Conservation (phyloP, 148 eudicot species). For the Amaranthus cruentus region DNA sequence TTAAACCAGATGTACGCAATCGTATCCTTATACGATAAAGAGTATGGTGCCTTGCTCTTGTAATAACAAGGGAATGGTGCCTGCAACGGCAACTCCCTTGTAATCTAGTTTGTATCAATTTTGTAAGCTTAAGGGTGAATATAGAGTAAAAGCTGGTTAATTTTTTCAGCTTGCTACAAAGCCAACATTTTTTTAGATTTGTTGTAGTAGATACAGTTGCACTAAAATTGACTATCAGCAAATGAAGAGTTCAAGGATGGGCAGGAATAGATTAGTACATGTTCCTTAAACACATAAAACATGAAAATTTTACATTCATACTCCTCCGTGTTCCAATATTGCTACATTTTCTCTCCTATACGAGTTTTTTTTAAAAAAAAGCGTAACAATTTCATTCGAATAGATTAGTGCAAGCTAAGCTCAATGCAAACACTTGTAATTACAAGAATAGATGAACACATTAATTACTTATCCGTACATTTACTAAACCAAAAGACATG, state of each 20-base stretch:
- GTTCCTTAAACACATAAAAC: too few species aligned
- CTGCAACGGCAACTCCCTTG: not conserved
- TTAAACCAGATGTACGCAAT: too few species aligned
- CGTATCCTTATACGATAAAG: too few species aligned
- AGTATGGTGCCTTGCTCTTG: not conserved
- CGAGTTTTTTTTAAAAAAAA: too few species aligned
- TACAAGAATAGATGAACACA: not conserved
- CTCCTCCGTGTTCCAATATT: too few species aligned
- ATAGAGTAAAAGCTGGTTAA: not conserved
- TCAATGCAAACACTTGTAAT: too few species aligned
- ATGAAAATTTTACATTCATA: too few species aligned
- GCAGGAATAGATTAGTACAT: too few species aligned
- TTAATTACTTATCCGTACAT: too few species aligned
- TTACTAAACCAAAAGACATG: not conserved
- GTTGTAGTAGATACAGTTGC: not conserved
- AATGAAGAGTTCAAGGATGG: not conserved
- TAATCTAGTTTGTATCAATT: not conserved
- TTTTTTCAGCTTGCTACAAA: not conserved
- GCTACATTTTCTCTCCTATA: too few species aligned
- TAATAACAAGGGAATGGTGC: constrained; percentile 2
- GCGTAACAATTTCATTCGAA: too few species aligned
- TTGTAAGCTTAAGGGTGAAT: not conserved
- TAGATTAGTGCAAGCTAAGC: too few species aligned
- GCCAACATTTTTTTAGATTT: not conserved
- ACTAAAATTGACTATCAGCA: not conserved